Percentiles rank a stretch among this genome's conserved stretches.
Evolutionary conservation across 2,329 filamentous ascomycete genomes (phyloP).

Genomic region (Metarhizium brunneum): DNA sequence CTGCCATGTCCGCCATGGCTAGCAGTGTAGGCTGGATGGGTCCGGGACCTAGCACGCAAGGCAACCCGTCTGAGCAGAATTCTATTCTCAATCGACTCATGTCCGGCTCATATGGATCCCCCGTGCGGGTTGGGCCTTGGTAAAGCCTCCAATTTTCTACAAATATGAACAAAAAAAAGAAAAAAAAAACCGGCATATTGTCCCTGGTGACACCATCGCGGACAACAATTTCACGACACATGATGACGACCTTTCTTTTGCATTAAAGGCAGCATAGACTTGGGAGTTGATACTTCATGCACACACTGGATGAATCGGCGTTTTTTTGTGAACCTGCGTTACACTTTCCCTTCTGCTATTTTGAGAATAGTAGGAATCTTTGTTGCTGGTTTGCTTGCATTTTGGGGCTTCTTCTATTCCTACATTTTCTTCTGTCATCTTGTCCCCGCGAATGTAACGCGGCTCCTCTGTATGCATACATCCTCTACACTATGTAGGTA

Average conservation of each 20-base stretch:
- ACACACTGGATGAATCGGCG: constrained; percentile 21
- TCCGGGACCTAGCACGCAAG: constrained; percentile 18
- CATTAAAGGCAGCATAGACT: constrained; percentile 28
- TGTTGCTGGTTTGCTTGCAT: neutral
- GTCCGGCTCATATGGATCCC: constrained; percentile 48
- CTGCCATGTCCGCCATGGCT: constrained; percentile 69
- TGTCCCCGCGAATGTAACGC: neutral
- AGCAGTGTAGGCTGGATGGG: constrained; percentile 73
- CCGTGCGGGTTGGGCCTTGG: constrained; percentile 55
- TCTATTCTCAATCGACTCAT: constrained; percentile 56
- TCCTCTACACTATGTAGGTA: constrained; percentile 1
- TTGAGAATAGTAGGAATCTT: neutral
- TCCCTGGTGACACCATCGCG: constrained; percentile 13
- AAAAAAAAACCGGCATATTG: neutral
- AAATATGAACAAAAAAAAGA: neutral
- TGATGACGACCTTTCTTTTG: constrained; percentile 23
- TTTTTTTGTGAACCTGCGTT: constrained; percentile 11
- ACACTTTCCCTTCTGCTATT: neutral
- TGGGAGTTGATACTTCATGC: constrained; percentile 18
- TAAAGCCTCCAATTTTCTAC: constrained; percentile 20
- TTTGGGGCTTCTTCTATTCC: neutral
- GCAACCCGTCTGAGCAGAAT: constrained; percentile 31
- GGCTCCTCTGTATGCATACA: neutral
- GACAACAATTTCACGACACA: constrained; percentile 13
- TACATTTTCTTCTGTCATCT: neutral